Evolutionary conservation across 139 green algal species (phyloP).

Genomic region (Nannochloris sp.): DNA sequence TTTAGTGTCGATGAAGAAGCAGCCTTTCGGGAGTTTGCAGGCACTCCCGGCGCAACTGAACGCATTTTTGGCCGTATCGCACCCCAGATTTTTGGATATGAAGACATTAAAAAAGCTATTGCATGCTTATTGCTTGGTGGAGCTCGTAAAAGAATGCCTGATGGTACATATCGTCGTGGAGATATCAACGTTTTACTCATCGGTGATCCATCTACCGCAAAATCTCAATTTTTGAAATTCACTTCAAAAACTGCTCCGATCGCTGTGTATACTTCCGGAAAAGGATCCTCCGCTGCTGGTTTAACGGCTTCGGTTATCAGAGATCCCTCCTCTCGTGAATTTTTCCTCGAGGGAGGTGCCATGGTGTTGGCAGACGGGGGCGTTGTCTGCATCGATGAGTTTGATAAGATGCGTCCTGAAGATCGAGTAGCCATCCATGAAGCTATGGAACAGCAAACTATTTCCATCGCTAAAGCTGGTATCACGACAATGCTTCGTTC

Average conservation of each 20-base stretch:
- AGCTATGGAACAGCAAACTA: constrained; percentile 99
- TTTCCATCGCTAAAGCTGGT: constrained; percentile 97
- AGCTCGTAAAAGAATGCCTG: constrained; percentile 81
- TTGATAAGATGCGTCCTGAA: constrained; percentile 99
- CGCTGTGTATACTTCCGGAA: constrained; percentile 96
- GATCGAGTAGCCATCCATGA: constrained; percentile 98
- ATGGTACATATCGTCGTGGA: constrained; percentile 78
- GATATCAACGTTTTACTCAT: constrained; percentile 99
- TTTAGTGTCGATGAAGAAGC: constrained; percentile 73
- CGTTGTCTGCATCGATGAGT: constrained; percentile 99
- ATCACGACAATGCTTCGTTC: constrained; percentile 97
- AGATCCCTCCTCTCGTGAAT: constrained; percentile 55
- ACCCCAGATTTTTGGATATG: constrained; percentile 91
- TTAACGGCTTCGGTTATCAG: constrained; percentile 88
- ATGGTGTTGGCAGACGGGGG: constrained; percentile 97
- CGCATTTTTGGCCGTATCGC: constrained; percentile 75
- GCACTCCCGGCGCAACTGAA: constrained; percentile 58
- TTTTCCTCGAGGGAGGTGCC: constrained; percentile 86
- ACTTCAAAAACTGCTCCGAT: constrained; percentile 78
- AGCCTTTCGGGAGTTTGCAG: constrained; percentile 82
- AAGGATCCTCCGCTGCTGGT: constrained; percentile 89
- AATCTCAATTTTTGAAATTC: constrained; percentile 99
- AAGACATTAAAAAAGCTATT: constrained; percentile 94
- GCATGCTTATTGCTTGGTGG: constrained; percentile 95
- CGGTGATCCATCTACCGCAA: constrained; percentile 95